Conservation (phyloP, 805 yeast species). For the Starmerella davenportii region DNA sequence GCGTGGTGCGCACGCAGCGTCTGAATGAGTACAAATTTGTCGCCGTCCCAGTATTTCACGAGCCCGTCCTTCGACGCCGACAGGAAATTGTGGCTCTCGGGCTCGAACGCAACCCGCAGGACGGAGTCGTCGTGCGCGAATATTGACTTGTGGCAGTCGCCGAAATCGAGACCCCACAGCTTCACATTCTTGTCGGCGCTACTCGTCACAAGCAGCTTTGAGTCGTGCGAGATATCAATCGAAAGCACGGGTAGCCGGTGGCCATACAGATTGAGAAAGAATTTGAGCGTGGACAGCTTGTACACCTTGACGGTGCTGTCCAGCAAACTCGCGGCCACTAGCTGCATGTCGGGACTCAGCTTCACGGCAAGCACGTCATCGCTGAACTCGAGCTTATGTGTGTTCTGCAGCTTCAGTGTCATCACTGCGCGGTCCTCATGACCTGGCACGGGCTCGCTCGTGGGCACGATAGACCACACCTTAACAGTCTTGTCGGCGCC, state of each 20-base stretch:
- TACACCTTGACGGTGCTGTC: conserved; percentile 95
- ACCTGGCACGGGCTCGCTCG: conserved; percentile 54
- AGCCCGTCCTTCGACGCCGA: conserved; percentile 77
- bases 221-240: conserved; percentile 76
- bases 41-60: conserved; percentile 96
- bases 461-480: conserved; percentile 59
- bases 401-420: conserved; percentile 45
- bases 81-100: conserved; percentile 75
- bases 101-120: conserved; percentile 70
- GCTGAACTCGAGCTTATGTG: conserved; percentile 62
- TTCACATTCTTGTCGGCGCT: conserved; percentile 96
- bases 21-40: conserved; percentile 85
- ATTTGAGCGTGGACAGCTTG: conserved; percentile 69
- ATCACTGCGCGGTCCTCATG: conserved; percentile 31
- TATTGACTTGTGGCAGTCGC: conserved; percentile 93
- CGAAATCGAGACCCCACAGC: conserved; percentile 97
- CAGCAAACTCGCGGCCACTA: conserved; percentile 64
- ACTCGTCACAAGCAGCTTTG: conserved; percentile 73
- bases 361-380: conserved; percentile 73
- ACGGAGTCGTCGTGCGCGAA: conserved; percentile 95
- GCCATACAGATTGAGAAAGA: conserved; percentile 79
- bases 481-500: conserved; percentile 83
- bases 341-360: conserved; percentile 62
- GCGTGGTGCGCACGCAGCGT: conserved; percentile 71
- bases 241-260: conserved; percentile 91